These are phyloP conservation scores for Coelastrella sp. DNA, from an alignment of 139 green algal genomes.

Conservation along the genomic window DNA sequence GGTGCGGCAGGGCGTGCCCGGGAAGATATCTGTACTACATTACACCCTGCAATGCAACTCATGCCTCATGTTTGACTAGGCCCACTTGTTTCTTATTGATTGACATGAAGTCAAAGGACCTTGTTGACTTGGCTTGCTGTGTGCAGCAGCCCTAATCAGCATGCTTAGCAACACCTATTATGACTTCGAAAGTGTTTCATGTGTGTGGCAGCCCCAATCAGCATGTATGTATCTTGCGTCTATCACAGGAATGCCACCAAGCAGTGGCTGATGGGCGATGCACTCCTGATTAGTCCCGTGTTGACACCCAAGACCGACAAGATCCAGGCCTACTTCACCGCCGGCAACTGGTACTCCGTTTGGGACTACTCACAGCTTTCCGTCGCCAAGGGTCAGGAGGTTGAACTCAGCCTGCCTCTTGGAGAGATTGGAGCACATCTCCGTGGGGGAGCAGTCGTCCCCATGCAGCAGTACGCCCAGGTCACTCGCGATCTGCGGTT, in stretches of 20 bases:
- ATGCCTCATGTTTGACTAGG: no score
- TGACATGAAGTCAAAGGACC: no score
- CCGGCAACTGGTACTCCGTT: constrained; percentile 62
- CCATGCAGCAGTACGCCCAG: constrained; percentile 55
- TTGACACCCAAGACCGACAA: constrained; percentile 50
- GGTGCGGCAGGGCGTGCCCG: constrained; percentile 17
- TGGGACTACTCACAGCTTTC: constrained; percentile 33
- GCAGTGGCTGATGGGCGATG: constrained; percentile 79
- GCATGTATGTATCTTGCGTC: not conserved
- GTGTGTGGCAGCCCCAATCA: no score
- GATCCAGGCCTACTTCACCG: constrained; percentile 74
- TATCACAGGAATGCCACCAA: constrained; percentile 26
- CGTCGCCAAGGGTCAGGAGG: not conserved
- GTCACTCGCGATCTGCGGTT: constrained; percentile 51
- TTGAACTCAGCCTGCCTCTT: constrained; percentile 52
- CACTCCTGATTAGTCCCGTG: constrained; percentile 76
- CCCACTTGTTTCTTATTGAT: no score
- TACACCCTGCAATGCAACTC: no score
- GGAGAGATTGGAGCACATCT: constrained; percentile 60
- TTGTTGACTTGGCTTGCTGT: no score
- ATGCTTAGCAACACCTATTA: no score
- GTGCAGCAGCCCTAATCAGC: no score
- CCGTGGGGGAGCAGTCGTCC: constrained; percentile 59
- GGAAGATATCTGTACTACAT: no score
- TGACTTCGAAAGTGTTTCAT: no score